A percentile compares a stretch with the other conserved stretches of the same genome.
Conservation (phyloP, 2,329 filamentous ascomycete species). For the Pestalotiopsis sp. region DNA sequence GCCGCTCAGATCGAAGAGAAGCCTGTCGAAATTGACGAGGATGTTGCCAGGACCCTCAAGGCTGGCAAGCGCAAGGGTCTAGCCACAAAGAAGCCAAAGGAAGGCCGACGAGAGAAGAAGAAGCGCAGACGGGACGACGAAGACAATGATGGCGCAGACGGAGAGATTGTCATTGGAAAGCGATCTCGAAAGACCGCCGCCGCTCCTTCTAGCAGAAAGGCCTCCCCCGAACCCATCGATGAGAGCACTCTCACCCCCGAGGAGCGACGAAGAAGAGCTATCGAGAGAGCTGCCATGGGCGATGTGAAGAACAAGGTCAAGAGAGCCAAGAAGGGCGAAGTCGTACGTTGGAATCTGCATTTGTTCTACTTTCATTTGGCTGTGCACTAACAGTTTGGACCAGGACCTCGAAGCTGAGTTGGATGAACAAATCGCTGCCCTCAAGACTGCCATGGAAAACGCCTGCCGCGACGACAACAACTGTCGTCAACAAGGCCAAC, state of each 20-base stretch:
- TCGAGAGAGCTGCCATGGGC: constrained; percentile 86
- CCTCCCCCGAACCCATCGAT: constrained; percentile 63
- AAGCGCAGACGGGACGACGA: constrained; percentile 54
- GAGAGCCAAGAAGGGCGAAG: constrained; percentile 78
- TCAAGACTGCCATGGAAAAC: constrained; percentile 88
- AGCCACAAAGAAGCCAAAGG: constrained; percentile 73
- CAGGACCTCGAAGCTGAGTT: constrained; percentile 89
- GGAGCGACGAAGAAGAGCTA: constrained; percentile 79
- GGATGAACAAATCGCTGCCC: constrained; percentile 84
- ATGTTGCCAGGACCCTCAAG: constrained; percentile 65
- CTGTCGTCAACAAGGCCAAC: constrained; percentile 76
- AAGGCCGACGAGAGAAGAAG: constrained; percentile 72
- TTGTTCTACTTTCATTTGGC: constrained; percentile 7
- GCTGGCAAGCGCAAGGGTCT: constrained; percentile 68
- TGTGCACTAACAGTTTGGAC: constrained; percentile 23
- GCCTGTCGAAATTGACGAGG: constrained; percentile 69
- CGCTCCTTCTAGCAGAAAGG: constrained; percentile 49
- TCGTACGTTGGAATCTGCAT: constrained; percentile 57
- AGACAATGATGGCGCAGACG: constrained; percentile 51
- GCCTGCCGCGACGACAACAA: constrained; percentile 86
- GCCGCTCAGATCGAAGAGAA: constrained; percentile 66
- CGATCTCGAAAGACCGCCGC: constrained; percentile 44
- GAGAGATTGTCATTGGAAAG: constrained; percentile 48
- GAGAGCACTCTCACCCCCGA: constrained; percentile 83
- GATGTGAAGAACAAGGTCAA: constrained; percentile 82